Evolutionary conservation across 163 green algal genomes (phyloP).

Genomic region (Chloromonas sp.): DNA sequence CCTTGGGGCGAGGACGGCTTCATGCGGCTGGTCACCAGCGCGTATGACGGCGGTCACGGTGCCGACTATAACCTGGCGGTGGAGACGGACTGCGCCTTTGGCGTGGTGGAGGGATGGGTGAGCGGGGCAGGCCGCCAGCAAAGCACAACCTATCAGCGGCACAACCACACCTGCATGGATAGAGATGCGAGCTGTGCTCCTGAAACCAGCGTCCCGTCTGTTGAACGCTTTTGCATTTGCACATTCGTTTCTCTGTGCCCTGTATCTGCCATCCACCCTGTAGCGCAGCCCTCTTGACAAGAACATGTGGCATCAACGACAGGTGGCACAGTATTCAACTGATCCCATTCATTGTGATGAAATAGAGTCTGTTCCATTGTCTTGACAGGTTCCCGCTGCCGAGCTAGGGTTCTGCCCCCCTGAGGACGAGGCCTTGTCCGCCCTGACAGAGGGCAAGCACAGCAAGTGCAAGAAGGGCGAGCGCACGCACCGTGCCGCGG

Average conservation of each 20-base stretch:
- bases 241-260: background rate
- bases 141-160: no score
- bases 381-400: no score
- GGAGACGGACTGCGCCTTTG: slow-evolving; percentile 64
- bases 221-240: background rate
- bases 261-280: slow-evolving; percentile 12
- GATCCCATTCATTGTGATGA: no score
- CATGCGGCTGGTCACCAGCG: slow-evolving; percentile 63
- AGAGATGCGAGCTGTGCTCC: background rate
- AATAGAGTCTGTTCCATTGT: no score
- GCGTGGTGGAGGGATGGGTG: slow-evolving; percentile 18
- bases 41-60: slow-evolving; percentile 46
- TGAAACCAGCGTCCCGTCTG: background rate
- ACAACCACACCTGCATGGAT: background rate
- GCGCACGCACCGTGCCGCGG: no score
- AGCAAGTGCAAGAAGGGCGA: no score
- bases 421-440: no score
- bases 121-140: background rate
- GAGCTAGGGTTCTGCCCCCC: no score
- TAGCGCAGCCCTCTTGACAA: background rate
- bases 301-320: no score
- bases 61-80: slow-evolving; percentile 69
- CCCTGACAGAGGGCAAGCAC: no score
- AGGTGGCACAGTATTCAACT: no score
- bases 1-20: slow-evolving; percentile 67